Base-by-base conservation (phyloP, 345 rosid genomes). In the Eucalyptus albens region DNA sequence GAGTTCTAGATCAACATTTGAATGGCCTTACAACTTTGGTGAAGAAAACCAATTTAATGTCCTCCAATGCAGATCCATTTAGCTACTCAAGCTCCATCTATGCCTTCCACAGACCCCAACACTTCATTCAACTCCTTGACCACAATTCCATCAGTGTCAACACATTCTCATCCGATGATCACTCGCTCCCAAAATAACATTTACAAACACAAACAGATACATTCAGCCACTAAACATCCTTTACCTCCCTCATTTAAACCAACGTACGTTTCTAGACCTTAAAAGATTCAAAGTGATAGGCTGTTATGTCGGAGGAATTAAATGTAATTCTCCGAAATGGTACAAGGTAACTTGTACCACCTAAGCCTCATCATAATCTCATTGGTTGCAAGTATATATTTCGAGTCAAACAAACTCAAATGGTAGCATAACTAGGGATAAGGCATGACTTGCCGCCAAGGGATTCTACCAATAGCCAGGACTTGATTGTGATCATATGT, bases 191-290 rank as follows among this genome's bases (percentile, higher is more conserved):
- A 65, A 4, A 65, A 65, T 14, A 15, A 65, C 77, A 65, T n/a
- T 29, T 62, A 62, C 33, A 62, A n/a, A 65, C 17, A 8, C 37
- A 65, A 15, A n/a, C 10, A n/a, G 2, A 65, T 65, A n/a, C 19
- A n/a, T 65, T 65, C 10, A 65, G 19, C 37, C 72, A 65, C 72
- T 16, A 65, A 65, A 65, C 72, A 65, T n/a, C 77, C 3, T 65
- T 65, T 65, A 65, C 37, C 19, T 65, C 19, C 37, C 37, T 65
- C 19, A 65, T 29, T 65, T 65, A 27, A 15, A 15, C 37, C 37
- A n/a, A 65, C 0, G 1, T 65, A 31, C 1, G 1, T 65, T 14
- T n/a, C 5, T 5, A 65, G 5, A 31, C 77, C 37, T 65, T n/a
- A 15, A 65, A n/a, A 65, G 17, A n/a, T 7, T 31, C 37, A n/a